Percentiles rank a stretch among this genome's conserved stretches.
Conservation (phyloP, 176 grass and related monocot species). For the Paspalum vaginatum region DNA sequence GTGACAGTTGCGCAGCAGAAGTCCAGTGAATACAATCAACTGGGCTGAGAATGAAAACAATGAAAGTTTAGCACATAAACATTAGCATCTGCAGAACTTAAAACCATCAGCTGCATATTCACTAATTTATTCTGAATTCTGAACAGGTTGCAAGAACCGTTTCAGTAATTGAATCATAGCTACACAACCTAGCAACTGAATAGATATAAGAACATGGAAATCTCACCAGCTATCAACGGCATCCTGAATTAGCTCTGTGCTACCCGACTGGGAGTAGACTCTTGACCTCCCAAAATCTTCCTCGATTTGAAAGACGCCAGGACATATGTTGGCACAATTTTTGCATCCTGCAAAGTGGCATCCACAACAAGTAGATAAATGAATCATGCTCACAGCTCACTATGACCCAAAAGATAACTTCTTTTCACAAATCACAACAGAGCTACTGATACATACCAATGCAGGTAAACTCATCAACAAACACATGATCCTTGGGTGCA, state of each 20-base stretch:
- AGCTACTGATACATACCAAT: slow-evolving; percentile 62
- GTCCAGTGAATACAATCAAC: slow-evolving; percentile 99
- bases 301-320: slow-evolving; percentile 75
- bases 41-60: slow-evolving; percentile 65
- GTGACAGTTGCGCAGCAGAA: slow-evolving; percentile 87
- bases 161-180: neutral
- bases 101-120: neutral
- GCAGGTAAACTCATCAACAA: slow-evolving; percentile 94
- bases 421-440: neutral
- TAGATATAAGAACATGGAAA: slow-evolving; percentile 2
- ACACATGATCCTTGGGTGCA: slow-evolving; percentile 73
- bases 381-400: neutral
- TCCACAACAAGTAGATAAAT: neutral
- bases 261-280: slow-evolving; percentile 69
- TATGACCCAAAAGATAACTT: slow-evolving; percentile 10
- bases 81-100: neutral
- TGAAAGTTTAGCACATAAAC: slow-evolving; percentile 26
- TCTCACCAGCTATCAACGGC: slow-evolving; percentile 92
- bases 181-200: neutral
- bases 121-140: slow-evolving; percentile 16
- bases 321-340: slow-evolving; percentile 89
- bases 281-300: slow-evolving; percentile 86
- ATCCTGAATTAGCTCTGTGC: slow-evolving; percentile 66
- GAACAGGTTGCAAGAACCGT: neutral
- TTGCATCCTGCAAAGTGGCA: slow-evolving; percentile 61